These are phyloP conservation scores for Fomitopsis palustris DNA, from an alignment of 1,284 basidiomycete species.

Conservation along the genomic window DNA sequence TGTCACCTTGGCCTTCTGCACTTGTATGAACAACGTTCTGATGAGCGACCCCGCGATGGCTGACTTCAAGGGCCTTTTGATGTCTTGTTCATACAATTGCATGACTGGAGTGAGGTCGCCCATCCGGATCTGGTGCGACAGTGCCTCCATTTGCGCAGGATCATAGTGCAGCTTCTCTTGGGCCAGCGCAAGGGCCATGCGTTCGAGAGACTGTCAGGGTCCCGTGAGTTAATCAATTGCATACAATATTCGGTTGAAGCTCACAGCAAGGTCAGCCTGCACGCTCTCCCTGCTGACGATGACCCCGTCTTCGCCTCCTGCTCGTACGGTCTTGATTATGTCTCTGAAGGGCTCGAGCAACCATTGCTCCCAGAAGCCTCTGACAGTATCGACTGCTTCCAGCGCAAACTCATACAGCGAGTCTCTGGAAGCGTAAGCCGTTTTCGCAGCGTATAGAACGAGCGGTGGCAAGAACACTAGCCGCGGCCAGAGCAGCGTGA, in stretches of 20 bases:
- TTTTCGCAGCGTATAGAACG: conserved; percentile 43
- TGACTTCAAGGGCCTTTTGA: conserved; percentile 82
- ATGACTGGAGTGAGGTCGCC: conserved; percentile 91
- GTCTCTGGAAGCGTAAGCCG: conserved; percentile 48
- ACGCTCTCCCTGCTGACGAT: conserved; percentile 79
- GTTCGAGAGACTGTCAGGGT: conserved; percentile 71
- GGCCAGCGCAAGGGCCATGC: conserved; percentile 89
- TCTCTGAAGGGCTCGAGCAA: conserved; percentile 84
- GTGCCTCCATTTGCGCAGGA: conserved; percentile 55
- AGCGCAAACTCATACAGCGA: conserved; percentile 49
- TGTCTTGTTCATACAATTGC: conserved; percentile 89
- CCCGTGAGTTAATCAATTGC: background rate
- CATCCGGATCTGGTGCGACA: conserved; percentile 66
- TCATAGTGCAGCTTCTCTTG: conserved; percentile 73
- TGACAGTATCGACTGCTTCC: conserved; percentile 69
- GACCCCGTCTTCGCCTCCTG: conserved; percentile 69
- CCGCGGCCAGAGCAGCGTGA: conserved; percentile 64
- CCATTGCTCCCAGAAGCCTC: conserved; percentile 83
- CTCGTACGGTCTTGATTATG: conserved; percentile 80
- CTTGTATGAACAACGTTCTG: conserved; percentile 86
- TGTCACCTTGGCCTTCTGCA: conserved; percentile 96
- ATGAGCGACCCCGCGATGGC: conserved; percentile 82
- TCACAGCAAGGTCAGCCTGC: conserved; percentile 73
- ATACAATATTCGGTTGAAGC: conserved; percentile 18
- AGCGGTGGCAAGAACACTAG: conserved; percentile 65